Conservation (phyloP, 768 basidiomycete species). For the Favolaschia claudopus region DNA sequence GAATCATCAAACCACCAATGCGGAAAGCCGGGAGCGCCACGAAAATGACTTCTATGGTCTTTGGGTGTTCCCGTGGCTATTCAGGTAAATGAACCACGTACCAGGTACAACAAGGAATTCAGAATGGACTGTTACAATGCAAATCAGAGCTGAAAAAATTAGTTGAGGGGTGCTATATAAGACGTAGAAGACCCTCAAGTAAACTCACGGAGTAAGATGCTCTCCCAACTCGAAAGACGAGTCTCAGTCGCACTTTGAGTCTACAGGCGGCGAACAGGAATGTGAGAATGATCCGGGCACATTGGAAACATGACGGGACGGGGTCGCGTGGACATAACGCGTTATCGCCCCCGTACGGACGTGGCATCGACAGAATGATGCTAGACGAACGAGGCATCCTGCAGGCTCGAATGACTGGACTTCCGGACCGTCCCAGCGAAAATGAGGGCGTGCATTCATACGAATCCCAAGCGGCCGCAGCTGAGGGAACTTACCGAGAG, state of each 20-base stretch:
- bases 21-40: constrained; percentile 22
- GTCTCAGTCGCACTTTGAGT: constrained; percentile 3
- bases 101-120: no score
- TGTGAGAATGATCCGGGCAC: constrained; percentile 29
- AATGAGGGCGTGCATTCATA: background rate
- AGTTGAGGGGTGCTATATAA: background rate
- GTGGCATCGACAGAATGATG: constrained; percentile 22
- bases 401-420: constrained; percentile 14
- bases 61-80: constrained; percentile 12
- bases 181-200: constrained; percentile 5
- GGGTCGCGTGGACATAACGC: constrained; percentile 29
- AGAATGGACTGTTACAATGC: no score
- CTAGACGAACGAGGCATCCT: constrained; percentile 23
- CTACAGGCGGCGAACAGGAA: constrained; percentile 23
- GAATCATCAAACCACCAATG: constrained; percentile 11
- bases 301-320: constrained; percentile 30
- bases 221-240: no score
- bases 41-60: constrained; percentile 13
- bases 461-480: background rate
- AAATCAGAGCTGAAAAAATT: no score
- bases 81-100: constrained; percentile 5
- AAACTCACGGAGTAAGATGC: no score
- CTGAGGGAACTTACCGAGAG: constrained; percentile 15
- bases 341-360: constrained; percentile 22
- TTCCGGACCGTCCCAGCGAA: constrained; percentile 23